phyloP scores from a whole-genome alignment of 306 rosid species.

The Pyrus betulifolia region DNA sequence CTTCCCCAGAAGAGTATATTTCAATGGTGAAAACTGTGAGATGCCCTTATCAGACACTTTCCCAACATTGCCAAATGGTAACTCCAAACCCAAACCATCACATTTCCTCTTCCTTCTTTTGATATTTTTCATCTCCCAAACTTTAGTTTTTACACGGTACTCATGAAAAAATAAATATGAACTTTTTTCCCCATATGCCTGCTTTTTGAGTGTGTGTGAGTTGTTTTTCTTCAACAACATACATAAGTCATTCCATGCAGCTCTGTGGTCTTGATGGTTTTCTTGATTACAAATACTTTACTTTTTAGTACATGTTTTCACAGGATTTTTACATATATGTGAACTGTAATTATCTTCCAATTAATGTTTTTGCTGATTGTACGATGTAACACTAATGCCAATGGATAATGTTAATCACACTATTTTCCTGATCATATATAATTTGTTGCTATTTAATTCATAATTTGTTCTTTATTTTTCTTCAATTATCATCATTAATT shows the following conservation, averaged over 20 bases:
- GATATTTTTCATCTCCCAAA: constrained; percentile 6
- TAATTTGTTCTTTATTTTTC: neutral
- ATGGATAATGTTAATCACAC: neutral
- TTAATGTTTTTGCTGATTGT: neutral
- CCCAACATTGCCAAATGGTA: constrained; percentile 56
- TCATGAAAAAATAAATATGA: neutral
- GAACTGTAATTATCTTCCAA: neutral
- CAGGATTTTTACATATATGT: neutral
- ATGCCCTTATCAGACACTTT: constrained; percentile 65
- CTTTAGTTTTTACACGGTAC: neutral
- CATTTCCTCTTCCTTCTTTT: constrained; percentile 2
- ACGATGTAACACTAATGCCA: neutral
- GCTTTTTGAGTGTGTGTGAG: too few species aligned
- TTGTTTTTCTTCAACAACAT: too few species aligned
- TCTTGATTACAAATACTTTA: neutral
- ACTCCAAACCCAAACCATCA: constrained; percentile 11
- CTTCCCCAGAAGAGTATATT: constrained; percentile 68
- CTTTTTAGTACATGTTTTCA: neutral
- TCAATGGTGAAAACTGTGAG: constrained; percentile 64
- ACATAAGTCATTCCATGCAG: neutral
- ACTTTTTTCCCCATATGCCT: neutral
- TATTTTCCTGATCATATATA: neutral
- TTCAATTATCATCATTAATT: neutral
- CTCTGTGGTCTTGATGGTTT: neutral
- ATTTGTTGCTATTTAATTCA: neutral